Base-by-base conservation (phyloP, 257 asterid genomes). In the Handroanthus guayacan region DNA sequence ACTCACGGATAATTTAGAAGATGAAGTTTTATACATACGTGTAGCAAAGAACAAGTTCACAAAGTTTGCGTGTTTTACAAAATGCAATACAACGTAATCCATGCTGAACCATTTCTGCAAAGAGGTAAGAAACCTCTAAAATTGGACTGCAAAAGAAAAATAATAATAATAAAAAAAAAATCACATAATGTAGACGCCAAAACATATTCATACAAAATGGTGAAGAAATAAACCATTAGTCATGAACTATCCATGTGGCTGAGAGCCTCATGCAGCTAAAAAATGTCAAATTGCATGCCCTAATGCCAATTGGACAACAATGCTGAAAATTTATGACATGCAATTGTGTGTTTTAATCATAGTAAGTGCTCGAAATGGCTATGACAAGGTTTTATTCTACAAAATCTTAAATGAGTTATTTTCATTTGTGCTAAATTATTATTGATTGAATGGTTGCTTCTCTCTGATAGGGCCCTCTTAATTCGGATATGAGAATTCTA, bases 51-150 rank as follows among this genome's bases (percentile, higher is more conserved):
- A 95, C 98, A 78, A 92, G 99, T 83, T 92, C 98, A 79, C 98
- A 95, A 72, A 95, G 98, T 85, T 91, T 92, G 83, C 99, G 94
- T 25, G 98, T 85, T 92, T 86, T 92, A 88, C 99, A 95, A 78
- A 95, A 95, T 60, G 98, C 90, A 85, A 95, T 92, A 81, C 97
- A 91, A 51, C 99, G 97, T 79, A 91, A 86, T 56, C 99, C 97
- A 76, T 95, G 99, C 92, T 92, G 97, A 78, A 95, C 92, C 90
- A 91, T 89, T 89, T 95, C 99, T 20, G 94, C 98, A 69, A 95
- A 89, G 80, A 92, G 88, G 84, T 82, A 76, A 13, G 99, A 90
- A 62, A 86, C 90, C 89, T 95, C 99, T 81, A 95, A 31, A 73
- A 92, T 91, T 38, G 99, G 95, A 85, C 99, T 95, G 96, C 96